Base-by-base conservation (phyloP, 2,329 filamentous ascomycete species). In the Diaporthe nobilis region DNA sequence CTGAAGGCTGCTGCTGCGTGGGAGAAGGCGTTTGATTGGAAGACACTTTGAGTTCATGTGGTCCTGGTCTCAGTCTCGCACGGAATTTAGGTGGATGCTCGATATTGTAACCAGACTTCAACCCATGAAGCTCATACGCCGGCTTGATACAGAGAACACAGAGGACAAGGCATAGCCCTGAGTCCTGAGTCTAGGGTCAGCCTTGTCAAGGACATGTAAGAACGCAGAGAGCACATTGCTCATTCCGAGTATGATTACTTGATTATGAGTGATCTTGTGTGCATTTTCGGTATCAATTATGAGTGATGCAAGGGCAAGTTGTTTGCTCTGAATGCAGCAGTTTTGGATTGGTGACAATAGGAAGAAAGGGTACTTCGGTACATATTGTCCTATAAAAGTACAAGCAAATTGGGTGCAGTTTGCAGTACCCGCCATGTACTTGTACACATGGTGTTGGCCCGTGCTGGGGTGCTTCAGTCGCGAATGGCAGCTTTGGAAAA, bases 21-120 rank as follows among this genome's bases (percentile, higher is more conserved):
- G 72, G 72, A 76, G 39, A 71, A 71, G 28, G 75, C 75, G 3
- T 76, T 73, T 12, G 71, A 76, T 47, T 73, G 71, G 74, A 72
- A 61, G 57, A 81, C 77, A 79, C 47, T 84, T 80, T 76, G 47
- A 76, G 10, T 6, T 7, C 15, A 8, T 22, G 20, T 22, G 15
- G 8, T 53, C 22, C 4, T 25, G 10, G 7, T 20, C 63, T 37
- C 28, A 8, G 10, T 51, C 60, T 63, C 39, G 9, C 25, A 9
- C 8, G 25, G 39, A 20, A 20, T 28, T 13, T 25, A 2, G 8
- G 7, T 44, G 17, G 58, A 28, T 22, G 13, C 15, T 42, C 37
- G 3, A 39, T 5, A 39, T 39, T 13, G 37, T 44, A 20, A 20
- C 17, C 42, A 44, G 42, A 44, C 6, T 20, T 44, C 17, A 15